These are phyloP conservation scores for Pinus tabuliformis DNA, from an alignment of 75 land plant genomes.

Conservation along the genomic window DNA sequence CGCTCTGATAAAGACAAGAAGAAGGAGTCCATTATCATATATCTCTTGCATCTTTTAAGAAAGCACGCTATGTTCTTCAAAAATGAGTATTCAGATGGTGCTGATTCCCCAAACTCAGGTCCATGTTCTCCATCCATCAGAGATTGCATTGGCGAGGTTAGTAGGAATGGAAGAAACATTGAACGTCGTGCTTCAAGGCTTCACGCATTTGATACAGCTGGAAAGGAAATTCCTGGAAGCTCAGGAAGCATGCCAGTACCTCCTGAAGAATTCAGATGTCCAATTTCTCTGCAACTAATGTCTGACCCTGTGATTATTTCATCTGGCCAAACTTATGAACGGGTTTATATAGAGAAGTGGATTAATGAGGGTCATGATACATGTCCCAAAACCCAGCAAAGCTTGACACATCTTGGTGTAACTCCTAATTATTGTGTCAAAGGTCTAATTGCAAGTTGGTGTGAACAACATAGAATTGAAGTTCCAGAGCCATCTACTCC, in stretches of 20 bases:
- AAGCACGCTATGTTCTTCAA: conserved; percentile 71
- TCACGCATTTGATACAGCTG: conserved; percentile 35
- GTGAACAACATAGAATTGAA: conserved; percentile 66
- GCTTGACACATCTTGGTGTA: conserved; percentile 63
- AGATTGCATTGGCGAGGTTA: conserved; percentile 36
- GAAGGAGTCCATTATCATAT: conserved; percentile 79
- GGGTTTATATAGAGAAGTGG: conserved; percentile 93
- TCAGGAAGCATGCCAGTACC: conserved; percentile 41
- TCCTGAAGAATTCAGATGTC: conserved; percentile 95
- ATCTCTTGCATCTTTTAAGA: conserved; percentile 74
- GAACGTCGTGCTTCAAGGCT: conserved; percentile 48
- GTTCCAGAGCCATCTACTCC: conserved; percentile 70
- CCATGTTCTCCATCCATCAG: conserved; percentile 57
- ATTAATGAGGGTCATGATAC: conserved; percentile 84
- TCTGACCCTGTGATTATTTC: conserved; percentile 94
- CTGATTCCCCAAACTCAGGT: conserved; percentile 56
- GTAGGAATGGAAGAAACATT: conserved; percentile 19
- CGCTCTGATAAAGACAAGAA: conserved; percentile 76
- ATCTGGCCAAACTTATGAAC: conserved; percentile 96
- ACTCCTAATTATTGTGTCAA: conserved; percentile 94
- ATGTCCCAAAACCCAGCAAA: conserved; percentile 93
- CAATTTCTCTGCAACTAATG: conserved; percentile 96
- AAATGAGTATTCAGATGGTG: conserved; percentile 60
- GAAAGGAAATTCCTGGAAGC: conserved; percentile 17
- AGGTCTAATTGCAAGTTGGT: conserved; percentile 91